Percentiles rank a stretch among this genome's conserved stretches.
Conservation (phyloP, 2,329 filamentous ascomycete species). For the Lachnellula occidentalis region DNA sequence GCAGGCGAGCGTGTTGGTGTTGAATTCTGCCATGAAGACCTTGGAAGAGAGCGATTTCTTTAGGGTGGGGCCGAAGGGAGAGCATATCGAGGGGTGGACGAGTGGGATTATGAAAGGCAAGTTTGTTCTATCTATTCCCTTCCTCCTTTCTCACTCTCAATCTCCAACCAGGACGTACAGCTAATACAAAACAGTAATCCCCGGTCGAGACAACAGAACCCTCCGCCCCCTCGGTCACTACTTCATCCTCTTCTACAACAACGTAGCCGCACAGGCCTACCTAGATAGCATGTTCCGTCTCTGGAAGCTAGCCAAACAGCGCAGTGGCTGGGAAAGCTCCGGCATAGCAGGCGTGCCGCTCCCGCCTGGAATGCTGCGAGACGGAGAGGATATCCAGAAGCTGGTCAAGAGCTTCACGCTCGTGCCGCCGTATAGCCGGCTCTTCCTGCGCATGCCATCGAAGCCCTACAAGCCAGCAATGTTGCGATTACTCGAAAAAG, state of each 20-base stretch:
- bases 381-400: conserved; percentile 41
- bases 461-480: conserved; percentile 32
- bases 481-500: conserved; percentile 31
- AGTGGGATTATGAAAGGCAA: conserved; percentile 54
- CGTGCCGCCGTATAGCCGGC: conserved; percentile 36
- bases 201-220: conserved; percentile 57
- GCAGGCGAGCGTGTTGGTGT: conserved; percentile 39
- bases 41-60: conserved; percentile 66
- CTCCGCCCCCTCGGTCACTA: conserved; percentile 61
- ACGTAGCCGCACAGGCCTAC: conserved; percentile 56
- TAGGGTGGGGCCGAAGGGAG: conserved; percentile 55
- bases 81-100: conserved; percentile 64
- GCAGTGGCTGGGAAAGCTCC: conserved; percentile 32
- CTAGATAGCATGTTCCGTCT: conserved; percentile 48
- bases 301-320: conserved; percentile 39
- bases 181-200: conserved; percentile 42
- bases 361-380: conserved; percentile 37
- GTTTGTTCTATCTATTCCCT: not conserved
- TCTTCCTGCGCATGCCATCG: conserved; percentile 31
- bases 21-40: conserved; percentile 53
- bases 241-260: conserved; percentile 61
- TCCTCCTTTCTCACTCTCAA: not conserved
- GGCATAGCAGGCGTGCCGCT: conserved; percentile 38
- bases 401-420: conserved; percentile 47
- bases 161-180: not conserved